phyloP scores from a whole-genome alignment of 2,329 filamentous ascomycete genomes.

The Thielaviopsis euricoi region DNA sequence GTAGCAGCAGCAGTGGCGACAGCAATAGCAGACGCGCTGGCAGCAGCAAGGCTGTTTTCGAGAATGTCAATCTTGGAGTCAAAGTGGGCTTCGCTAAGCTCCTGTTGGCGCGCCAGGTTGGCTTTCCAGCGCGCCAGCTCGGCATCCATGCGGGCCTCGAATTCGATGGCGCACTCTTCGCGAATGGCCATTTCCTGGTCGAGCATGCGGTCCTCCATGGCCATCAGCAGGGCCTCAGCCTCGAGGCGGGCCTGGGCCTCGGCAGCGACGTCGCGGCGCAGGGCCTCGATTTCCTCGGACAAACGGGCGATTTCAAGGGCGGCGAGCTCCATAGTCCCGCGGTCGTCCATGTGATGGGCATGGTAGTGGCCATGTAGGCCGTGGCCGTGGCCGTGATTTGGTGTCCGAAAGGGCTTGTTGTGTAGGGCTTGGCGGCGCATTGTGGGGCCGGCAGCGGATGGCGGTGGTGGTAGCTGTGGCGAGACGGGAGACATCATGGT shows the following conservation, averaged over 20 bases:
- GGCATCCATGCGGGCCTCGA: conserved; percentile 58
- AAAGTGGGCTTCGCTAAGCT: conserved; percentile 67
- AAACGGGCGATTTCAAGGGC: conserved; percentile 69
- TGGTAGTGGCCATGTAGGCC: conserved; percentile 14
- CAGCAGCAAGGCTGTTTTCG: conserved; percentile 24
- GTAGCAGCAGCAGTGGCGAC: conserved; percentile 16
- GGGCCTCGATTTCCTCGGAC: conserved; percentile 56
- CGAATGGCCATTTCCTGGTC: conserved; percentile 69
- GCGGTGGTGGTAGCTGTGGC: background rate
- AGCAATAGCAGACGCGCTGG: no score
- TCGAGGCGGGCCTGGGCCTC: conserved; percentile 55
- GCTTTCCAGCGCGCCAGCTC: conserved; percentile 72
- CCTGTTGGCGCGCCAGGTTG: conserved; percentile 60
- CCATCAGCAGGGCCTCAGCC: conserved; percentile 56
- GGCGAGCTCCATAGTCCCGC: conserved; percentile 66
- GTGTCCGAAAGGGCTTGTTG: conserved; percentile 3
- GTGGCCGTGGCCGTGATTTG: background rate
- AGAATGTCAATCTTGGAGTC: conserved; percentile 67
- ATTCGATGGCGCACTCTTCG: conserved; percentile 77
- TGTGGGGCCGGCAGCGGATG: background rate
- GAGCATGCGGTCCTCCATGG: conserved; percentile 47
- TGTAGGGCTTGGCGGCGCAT: conserved; percentile 3
- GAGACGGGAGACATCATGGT: background rate
- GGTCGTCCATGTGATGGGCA: conserved; percentile 26
- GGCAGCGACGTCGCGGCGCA: conserved; percentile 51